A percentile compares a stretch with the other conserved stretches of the same genome.
These are phyloP conservation scores for Saccharomycopsis fermentans DNA, from an alignment of 805 yeast species.

Conservation along the genomic window DNA sequence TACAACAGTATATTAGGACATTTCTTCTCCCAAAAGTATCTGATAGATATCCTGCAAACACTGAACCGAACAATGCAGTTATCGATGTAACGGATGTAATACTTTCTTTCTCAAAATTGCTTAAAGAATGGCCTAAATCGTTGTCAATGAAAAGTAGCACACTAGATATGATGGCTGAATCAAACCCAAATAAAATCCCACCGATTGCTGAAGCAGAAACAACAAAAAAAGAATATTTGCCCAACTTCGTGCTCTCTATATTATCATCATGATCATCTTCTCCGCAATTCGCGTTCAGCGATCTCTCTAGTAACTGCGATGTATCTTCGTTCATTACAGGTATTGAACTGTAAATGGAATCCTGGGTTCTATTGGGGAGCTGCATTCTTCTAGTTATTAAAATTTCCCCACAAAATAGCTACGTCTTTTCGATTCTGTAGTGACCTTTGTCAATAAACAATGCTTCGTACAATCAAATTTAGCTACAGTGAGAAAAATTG, in stretches of 20 bases:
- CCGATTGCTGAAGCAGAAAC: slow-evolving; percentile 40
- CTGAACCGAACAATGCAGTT: slow-evolving; percentile 46
- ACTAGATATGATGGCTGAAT: slow-evolving; percentile 56
- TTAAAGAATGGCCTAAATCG: slow-evolving; percentile 28
- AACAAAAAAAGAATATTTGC: slow-evolving; percentile 18
- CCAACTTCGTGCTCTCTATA: slow-evolving; percentile 17
- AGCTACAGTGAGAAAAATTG: too few relatives aligned
- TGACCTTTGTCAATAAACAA: too few relatives aligned
- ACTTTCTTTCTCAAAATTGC: slow-evolving; percentile 29
- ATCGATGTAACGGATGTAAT: slow-evolving; percentile 39
- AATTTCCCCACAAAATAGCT: too few relatives aligned
- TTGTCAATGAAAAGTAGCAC: slow-evolving; percentile 40
- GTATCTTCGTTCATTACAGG: background rate
- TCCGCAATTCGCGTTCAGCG: background rate
- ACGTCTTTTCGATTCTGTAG: too few relatives aligned
- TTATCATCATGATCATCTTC: background rate
- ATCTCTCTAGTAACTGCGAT: background rate
- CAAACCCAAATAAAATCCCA: slow-evolving; percentile 54
- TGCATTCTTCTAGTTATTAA: background rate
- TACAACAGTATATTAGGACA: slow-evolving; percentile 33
- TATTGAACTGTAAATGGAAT: background rate
- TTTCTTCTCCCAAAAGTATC: slow-evolving; percentile 37
- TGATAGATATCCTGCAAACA: slow-evolving; percentile 40
- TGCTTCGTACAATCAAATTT: too few relatives aligned
- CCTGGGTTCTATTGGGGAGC: background rate